Conservation (phyloP, 345 rosid genomes). For the Adansonia digitata region DNA sequence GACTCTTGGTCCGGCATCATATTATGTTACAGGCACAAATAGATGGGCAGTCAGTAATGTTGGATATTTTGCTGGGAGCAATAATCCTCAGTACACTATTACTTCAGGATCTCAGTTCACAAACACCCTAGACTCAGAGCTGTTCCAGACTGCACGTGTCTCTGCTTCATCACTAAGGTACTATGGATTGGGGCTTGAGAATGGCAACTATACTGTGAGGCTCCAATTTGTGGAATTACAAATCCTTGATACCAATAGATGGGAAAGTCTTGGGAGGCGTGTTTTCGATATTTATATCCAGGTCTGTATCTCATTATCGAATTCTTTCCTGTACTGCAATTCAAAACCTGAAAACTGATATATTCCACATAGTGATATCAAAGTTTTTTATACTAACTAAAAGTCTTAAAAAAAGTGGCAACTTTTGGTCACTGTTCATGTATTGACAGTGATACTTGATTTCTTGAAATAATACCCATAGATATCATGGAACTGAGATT, state of each 20-base stretch:
- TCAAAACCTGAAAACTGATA: not conserved
- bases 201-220: constrained; percentile 60
- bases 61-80: constrained; percentile 32
- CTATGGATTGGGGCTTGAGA: constrained; percentile 77
- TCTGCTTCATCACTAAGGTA: constrained; percentile 74
- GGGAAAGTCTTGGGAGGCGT: constrained; percentile 48
- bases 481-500: not conserved
- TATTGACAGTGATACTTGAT: not conserved
- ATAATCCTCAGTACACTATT: constrained; percentile 22
- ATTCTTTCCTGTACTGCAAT: not conserved
- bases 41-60: constrained; percentile 51
- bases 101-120: constrained; percentile 31
- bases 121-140: constrained; percentile 29
- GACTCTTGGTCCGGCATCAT: constrained; percentile 58
- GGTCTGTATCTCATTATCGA: constrained; percentile 21
- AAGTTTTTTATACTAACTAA: not conserved
- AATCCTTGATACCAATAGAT: constrained; percentile 19
- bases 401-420: not conserved
- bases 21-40: constrained; percentile 30
- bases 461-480: not conserved
- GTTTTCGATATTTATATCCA: constrained; percentile 51
- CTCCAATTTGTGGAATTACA: constrained; percentile 45
- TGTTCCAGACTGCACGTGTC: constrained; percentile 53
- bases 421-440: not conserved
- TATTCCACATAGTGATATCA: not conserved